phyloP scores from a whole-genome alignment of 306 rosid species.

The Vigna angularis region DNA sequence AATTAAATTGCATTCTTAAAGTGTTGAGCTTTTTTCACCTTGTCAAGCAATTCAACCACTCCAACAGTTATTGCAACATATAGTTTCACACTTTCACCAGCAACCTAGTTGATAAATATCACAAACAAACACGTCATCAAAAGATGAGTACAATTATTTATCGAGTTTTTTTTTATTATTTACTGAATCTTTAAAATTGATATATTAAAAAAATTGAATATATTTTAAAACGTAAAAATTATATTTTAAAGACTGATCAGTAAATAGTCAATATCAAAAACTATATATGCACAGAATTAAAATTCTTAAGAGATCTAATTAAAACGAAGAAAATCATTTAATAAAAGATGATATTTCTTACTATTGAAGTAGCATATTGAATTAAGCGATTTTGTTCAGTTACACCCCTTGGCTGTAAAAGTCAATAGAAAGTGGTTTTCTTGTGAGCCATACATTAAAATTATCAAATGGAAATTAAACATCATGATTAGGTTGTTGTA shows the following conservation, averaged over 20 bases:
- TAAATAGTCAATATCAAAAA: too few species aligned
- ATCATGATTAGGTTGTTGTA: background rate
- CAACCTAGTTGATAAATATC: slow-evolving; percentile 58
- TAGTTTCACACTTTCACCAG: slow-evolving; percentile 74
- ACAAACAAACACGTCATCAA: slow-evolving; percentile 25
- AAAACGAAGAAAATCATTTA: slow-evolving; percentile 7
- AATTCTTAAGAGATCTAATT: background rate
- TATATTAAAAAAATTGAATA: too few species aligned
- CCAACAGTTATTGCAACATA: slow-evolving; percentile 83
- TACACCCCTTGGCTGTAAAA: slow-evolving; percentile 78
- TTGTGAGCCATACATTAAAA: slow-evolving; percentile 12
- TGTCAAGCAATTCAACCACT: slow-evolving; percentile 81
- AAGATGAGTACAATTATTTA: background rate
- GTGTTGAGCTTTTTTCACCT: slow-evolving; percentile 53
- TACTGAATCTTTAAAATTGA: too few species aligned
- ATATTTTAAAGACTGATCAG: too few species aligned
- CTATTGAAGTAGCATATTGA: slow-evolving; percentile 76
- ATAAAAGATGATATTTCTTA: slow-evolving; percentile 45
- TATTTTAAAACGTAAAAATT: too few species aligned
- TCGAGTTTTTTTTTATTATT: too few species aligned
- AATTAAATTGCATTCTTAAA: background rate
- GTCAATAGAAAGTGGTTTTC: slow-evolving; percentile 1
- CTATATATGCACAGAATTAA: too few species aligned
- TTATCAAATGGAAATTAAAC: background rate
- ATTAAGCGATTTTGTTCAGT: slow-evolving; percentile 67